Base-by-base conservation (phyloP, 345 rosid species). In the Atalantia buxifolia region DNA sequence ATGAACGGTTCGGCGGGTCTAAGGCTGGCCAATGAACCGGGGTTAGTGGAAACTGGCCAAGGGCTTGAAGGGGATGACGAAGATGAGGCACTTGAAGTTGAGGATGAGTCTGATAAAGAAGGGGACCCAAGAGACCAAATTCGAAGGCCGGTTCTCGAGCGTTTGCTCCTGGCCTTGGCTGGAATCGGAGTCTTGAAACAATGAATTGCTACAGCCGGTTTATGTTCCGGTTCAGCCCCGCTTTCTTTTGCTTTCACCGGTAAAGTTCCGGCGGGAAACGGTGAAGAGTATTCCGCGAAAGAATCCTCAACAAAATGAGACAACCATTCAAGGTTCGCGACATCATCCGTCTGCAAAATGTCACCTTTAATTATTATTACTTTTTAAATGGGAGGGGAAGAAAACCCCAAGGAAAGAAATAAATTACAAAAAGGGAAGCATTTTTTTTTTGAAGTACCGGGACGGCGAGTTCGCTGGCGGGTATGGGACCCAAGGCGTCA, bases 271-370 rank as follows among this genome's bases (percentile, higher is more conserved):
- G 86, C 74, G 19, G 88, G 90, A 63, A 80, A 85, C 0, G 91
- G 88, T 7, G 89, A 28, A 10, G 87, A 85, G 81, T 83, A 78
- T 72, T 89, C 94, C 72, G 90, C 86, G 89, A 87, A 89, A 50
- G 95, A 92, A 75, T 90, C 97, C 62, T 95, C 98, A 33, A 93
- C 98, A 55, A 95, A 93, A 59, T 84, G 93, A 14, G 99, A 95
- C 71, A 95, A 66, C 99, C 98, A 95, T 68, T 93, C 98, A 12
- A 95, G 93, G 81, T 87, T 82, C 45, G 80, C 90, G 73, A 89
- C 79, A 71, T 93, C 98, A 79, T 88, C 98, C 74, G 83, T 88
- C 98, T 95, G 83, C 9, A 65, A 77, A 69, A 70, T 64, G 12
- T 16, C 48, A 50, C 1, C 79, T 78, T 84, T 74, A 65, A 4